Conservation (phyloP, 2,329 filamentous ascomycete species). For the Cladosporium oxysporum region DNA sequence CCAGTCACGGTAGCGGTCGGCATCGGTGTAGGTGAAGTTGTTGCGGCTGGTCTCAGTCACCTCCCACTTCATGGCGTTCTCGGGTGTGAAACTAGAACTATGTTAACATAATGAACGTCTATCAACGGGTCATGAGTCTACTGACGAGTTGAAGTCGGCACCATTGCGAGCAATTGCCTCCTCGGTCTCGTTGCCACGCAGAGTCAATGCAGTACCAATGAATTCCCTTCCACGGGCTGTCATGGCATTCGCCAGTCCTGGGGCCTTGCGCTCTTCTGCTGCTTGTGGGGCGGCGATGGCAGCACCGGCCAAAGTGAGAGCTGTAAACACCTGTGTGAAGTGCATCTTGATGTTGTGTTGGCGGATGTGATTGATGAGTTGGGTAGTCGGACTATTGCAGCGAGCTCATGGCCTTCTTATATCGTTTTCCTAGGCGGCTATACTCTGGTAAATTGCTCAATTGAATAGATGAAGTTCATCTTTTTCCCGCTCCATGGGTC, state of each 20-base stretch:
- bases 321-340: slow-evolving; percentile 13
- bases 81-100: slow-evolving; percentile 37
- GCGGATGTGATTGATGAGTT: background rate
- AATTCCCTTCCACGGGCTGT: slow-evolving; percentile 33
- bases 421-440: slow-evolving; percentile 5
- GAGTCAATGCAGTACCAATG: slow-evolving; percentile 40
- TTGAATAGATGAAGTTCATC: slow-evolving; percentile 10
- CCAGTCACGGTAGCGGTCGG: slow-evolving; percentile 40
- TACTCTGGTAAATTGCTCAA: slow-evolving; percentile 15
- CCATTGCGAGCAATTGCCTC: slow-evolving; percentile 29
- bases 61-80: slow-evolving; percentile 45
- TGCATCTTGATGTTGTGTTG: slow-evolving; percentile 12
- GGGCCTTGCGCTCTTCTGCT: background rate
- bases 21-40: slow-evolving; percentile 39
- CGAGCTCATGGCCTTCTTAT: background rate
- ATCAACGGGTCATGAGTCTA: slow-evolving; percentile 24
- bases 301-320: slow-evolving; percentile 12
- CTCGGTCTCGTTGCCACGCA: slow-evolving; percentile 34
- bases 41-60: slow-evolving; percentile 40
- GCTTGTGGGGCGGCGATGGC: slow-evolving; percentile 4
- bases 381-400: background rate
- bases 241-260: slow-evolving; percentile 24
- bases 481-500: slow-evolving; percentile 17
- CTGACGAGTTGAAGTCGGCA: slow-evolving; percentile 25
- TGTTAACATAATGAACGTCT: slow-evolving; percentile 18